phyloP scores from a whole-genome alignment of 1,284 basidiomycete species.

The Fomitopsis pinicola region DNA sequence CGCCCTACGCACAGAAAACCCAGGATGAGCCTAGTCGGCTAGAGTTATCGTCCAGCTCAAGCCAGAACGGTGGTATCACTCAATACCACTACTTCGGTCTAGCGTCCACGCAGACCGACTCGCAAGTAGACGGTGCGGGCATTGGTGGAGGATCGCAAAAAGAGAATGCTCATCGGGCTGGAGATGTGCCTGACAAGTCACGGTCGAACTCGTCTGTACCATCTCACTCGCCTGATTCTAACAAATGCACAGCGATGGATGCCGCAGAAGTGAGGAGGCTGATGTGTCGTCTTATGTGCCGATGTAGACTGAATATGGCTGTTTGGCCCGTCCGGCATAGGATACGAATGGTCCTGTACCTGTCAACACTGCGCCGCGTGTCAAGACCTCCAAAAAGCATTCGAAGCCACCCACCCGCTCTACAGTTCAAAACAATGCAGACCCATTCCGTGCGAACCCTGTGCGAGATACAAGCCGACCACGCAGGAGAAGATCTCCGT shows the following conservation, averaged over 20 bases:
- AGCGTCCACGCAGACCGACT: conserved; percentile 47
- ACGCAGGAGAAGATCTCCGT: conserved; percentile 30
- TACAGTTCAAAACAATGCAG: neutral
- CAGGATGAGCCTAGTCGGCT: neutral
- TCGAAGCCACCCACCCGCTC: conserved; percentile 6
- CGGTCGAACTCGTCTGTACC: neutral
- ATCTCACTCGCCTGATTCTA: neutral
- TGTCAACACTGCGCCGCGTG: neutral
- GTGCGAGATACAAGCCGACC: conserved; percentile 10
- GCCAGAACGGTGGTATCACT: conserved; percentile 20
- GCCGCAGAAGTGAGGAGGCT: neutral
- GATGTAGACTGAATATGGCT: neutral
- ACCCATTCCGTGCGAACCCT: neutral
- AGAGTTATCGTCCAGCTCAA: conserved; percentile 5
- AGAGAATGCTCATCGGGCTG: conserved; percentile 37
- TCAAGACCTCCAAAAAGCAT: neutral
- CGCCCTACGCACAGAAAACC: neutral
- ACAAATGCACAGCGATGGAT: neutral
- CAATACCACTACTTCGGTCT: conserved; percentile 55
- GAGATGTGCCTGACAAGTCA: neutral
- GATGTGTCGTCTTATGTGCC: neutral
- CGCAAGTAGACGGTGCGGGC: conserved; percentile 31
- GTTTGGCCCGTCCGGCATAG: neutral
- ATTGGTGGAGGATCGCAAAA: conserved; percentile 42
- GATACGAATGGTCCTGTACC: neutral